Evolutionary conservation across 495 filamentous ascomycete genomes (phyloP).

Genomic region (Tuber magnatum): DNA sequence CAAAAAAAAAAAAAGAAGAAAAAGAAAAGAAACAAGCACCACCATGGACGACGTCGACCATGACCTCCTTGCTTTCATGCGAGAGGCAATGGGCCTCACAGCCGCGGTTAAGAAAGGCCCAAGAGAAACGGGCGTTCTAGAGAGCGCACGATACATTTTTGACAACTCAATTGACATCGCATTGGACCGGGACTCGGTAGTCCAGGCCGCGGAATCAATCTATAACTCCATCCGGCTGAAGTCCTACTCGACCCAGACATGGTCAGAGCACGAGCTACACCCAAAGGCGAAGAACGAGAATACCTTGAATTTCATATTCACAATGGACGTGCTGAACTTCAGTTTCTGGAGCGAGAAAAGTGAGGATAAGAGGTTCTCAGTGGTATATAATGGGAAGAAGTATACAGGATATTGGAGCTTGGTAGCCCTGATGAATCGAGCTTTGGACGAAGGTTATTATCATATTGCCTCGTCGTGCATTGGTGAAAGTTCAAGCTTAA

Average conservation of each 20-base stretch:
- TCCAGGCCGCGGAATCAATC: slow-evolving; percentile 70
- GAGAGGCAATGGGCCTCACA: slow-evolving; percentile 63
- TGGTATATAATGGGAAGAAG: slow-evolving; percentile 68
- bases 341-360: slow-evolving; percentile 78
- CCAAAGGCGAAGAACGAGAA: slow-evolving; percentile 68
- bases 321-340: slow-evolving; percentile 94
- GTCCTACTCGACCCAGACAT: slow-evolving; percentile 70
- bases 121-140: slow-evolving; percentile 72
- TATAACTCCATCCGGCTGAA: slow-evolving; percentile 75
- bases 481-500: not conserved
- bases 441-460: slow-evolving; percentile 81
- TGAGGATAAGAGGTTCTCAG: slow-evolving; percentile 61
- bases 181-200: slow-evolving; percentile 66
- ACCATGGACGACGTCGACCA: slow-evolving; percentile 68
- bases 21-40: not conserved
- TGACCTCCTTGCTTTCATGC: slow-evolving; percentile 79
- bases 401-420: slow-evolving; percentile 97
- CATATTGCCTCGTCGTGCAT: slow-evolving; percentile 2
- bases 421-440: slow-evolving; percentile 76
- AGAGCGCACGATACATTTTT: slow-evolving; percentile 76
- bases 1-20: not conserved
- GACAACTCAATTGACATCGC: slow-evolving; percentile 91
- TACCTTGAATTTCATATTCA: slow-evolving; percentile 85
- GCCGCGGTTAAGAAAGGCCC: slow-evolving; percentile 46
- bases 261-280: slow-evolving; percentile 87